phyloP scores from a whole-genome alignment of 371 early-diverging fungal species.

The Mucor lusitanicus region DNA sequence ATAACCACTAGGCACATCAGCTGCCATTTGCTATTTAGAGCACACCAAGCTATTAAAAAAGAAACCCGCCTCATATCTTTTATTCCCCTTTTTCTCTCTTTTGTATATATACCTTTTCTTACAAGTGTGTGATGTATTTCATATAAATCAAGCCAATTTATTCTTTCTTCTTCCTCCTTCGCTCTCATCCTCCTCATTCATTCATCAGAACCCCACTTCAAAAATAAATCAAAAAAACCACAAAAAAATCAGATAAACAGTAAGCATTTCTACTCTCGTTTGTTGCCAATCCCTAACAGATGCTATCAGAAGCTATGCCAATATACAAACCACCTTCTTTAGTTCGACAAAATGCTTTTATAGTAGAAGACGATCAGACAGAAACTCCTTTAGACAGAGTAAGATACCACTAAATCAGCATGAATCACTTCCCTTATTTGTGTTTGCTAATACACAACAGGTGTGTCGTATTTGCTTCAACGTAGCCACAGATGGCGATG shows the following conservation, averaged over 20 bases:
- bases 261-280: not conserved
- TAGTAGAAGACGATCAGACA: constrained; percentile 5
- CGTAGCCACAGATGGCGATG: not conserved
- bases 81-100: constrained; percentile 1
- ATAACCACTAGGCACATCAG: not conserved
- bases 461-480: not conserved
- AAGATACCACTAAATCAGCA: not conserved
- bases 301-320: constrained; percentile 3
- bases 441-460: not conserved
- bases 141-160: not conserved
- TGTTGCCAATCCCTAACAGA: not conserved
- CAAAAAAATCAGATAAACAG: not conserved
- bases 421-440: not conserved
- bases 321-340: constrained; percentile 9
- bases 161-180: not conserved
- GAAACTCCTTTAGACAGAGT: constrained; percentile 9
- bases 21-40: not conserved
- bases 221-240: constrained; percentile 4
- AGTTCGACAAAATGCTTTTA: constrained; percentile 23
- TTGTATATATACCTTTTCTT: not conserved
- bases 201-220: not conserved
- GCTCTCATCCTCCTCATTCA: not conserved
- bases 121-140: not conserved
- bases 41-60: not conserved
- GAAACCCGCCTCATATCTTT: not conserved